Evolutionary conservation across 2,329 filamentous ascomycete genomes (phyloP), one percentile per base, ranked within the genome.

Genomic region (Colletotrichum sp.): DNA sequence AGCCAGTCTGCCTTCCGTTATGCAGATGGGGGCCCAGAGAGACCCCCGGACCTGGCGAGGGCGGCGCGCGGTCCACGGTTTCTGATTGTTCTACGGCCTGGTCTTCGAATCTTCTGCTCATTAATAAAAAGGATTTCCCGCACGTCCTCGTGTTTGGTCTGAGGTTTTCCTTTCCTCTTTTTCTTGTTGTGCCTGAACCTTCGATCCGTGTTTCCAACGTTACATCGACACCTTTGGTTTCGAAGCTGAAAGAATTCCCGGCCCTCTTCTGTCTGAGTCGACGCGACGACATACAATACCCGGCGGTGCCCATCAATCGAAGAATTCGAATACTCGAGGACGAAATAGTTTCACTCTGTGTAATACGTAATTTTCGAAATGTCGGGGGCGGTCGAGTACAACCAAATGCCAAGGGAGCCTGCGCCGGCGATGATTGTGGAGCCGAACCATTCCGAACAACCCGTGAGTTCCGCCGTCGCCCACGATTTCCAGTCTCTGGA

Each of bases 361-460:
- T 55, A 72, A 75, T 74, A 24, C 32, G 4, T 71, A 66, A 74
- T 71, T 24, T 10, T 13, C 34, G 60, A 66, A 57, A 74, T 75
- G 73, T 73, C 73, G 32, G 34, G 39, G 30, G 43, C 65, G 59
- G 43, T 74, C 74, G 60, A 76, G 65, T 68, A 74, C 43, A 74
- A 59, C 68, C 83, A 84, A 71, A 83, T 84, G 81, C 79, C 81
- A 75, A 78, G 78, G 68, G 81, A 84, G 79, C 83, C 83, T 48
- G 82, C 81, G 67, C 83, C 83, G 48, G 79, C 78, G 57, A 79
- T 81, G 59, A 77, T 80, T 43, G 77, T 82, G 55, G 74, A 79
- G 48, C 78, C 74, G 32, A 81, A 78, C 65, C 84, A 79, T 78
- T 71, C 79, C 74, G 82, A 84, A 68, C 84, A 85, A 74, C 84